Base-by-base conservation (phyloP, 108 stramenopile genomes). In the Conticribra guillardii region DNA sequence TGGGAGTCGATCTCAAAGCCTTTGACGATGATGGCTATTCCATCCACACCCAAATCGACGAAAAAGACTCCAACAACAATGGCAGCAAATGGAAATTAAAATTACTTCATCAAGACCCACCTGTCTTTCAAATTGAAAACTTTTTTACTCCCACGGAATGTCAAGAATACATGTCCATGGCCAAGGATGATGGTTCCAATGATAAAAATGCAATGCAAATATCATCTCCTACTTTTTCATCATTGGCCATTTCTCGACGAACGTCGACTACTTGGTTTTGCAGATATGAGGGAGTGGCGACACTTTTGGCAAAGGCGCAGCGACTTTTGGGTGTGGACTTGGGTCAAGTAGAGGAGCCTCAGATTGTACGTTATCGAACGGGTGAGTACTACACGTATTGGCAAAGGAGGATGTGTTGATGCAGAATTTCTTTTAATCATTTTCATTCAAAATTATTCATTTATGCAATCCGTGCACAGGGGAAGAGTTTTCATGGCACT, bases 261-360 rank as follows among this genome's bases (percentile, higher is more conserved):
- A 94, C 93, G 26, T 91, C 90, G 0, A 91, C 90, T 17, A 88
- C 87, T 14, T 94, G 89, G 89, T 94, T 89, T 80, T 88, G 87
- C 45, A 48, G 67, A 23, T 94, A 82, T 67, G 49, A 56, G 2
- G 59, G 74, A 30, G 74, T 91, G 0, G 82, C 88, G 3, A 49
- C 82, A 11, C 67, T 94, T 7, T 24, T 94, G 1, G 80, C 87
- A 4, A 91, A 94, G 64, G 84, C 81, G 24, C 60, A 65, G 14
- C 69, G 72, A 22, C 18, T 89, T 0, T 74, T 95, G 27, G 31
- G 54, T 29, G 67, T 91, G 26, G 79, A 81, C 24, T n/a, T 87
- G 11, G 31, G 57, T 11, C 80, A 75, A 33, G 84, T 88, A 69
- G 92, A 93, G 67, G 92, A 93, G 55, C 85, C 92, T 24, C 92